Evolutionary conservation across 2,329 filamentous ascomycete species (phyloP), one percentile per base, ranked within the genome.

Genomic region (Sporothrix protearum): DNA sequence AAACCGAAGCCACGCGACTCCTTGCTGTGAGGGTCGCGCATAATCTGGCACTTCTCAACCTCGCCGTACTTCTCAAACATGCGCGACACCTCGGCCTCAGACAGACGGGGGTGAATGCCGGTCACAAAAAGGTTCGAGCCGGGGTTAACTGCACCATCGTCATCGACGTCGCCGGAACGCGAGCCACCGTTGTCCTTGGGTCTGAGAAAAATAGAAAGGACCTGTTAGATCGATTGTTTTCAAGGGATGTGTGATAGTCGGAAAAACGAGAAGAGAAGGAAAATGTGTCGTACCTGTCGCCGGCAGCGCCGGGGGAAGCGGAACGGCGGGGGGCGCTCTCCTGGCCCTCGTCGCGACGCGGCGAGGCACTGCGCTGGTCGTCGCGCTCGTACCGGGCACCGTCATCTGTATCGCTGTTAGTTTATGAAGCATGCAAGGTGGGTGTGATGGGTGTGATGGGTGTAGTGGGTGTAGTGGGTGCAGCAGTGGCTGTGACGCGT

Each of bases 111-210:
- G 81, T 98, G 94, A 76, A 99, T 99, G 77, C 96, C 96, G 75
- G 96, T 99, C 76, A 99, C 96, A 81, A 99, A 99, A 73, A 99
- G 91, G 85, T 99, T 99, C 76, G 96, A 97, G 77, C 96, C 96
- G 74, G 94, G 92, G 84, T 99, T 99, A 79, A 92, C 80, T 75
- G 94, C 91, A 76, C 91, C 92, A 78, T 93, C 91, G 77, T 96
- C 93, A 74, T 88, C 93, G 72, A 80, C 81, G 73, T 80, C 80
- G 75, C 82, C 85, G 71, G 84, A 83, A 42, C 73, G 73, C 25
- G 74, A 74, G 12, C 68, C 70, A 25, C 39, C 51, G 61, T 85
- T 83, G 70, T 86, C 87, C 78, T 88, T 88, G 71, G 83, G 81
- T 73, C 81, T 74, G 36, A 6, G 28, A 12, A 22, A n/a, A n/a